phyloP scores from a whole-genome alignment of 139 green algal species.

The Ulvella scutata region DNA sequence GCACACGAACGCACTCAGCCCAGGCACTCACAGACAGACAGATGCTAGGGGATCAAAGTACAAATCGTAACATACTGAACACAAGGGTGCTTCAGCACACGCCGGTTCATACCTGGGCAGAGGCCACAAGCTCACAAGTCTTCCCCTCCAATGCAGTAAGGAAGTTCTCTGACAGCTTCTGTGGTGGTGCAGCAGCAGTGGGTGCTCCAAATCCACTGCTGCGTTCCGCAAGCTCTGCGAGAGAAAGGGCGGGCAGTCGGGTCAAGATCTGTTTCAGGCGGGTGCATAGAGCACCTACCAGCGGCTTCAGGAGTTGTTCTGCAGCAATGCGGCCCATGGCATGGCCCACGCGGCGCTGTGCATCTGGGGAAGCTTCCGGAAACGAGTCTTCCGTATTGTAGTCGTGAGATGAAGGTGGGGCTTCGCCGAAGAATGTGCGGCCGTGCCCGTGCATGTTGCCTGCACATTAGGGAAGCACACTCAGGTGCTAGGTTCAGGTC shows the following conservation, averaged over 20 bases:
- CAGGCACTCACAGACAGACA: no score
- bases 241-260: neutral
- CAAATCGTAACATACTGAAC: no score
- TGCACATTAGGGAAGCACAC: no score
- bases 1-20: no score
- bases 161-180: neutral
- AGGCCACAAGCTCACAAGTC: neutral
- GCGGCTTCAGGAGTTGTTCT: neutral
- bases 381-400: no score
- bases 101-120: neutral
- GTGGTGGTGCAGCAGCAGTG: neutral
- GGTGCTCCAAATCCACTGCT: neutral
- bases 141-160: neutral
- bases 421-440: no score
- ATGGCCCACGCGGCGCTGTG: neutral
- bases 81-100: no score
- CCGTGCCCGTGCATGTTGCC: no score
- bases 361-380: neutral
- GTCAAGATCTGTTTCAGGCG: neutral
- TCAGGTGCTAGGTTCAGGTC: no score
- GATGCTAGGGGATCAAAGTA: no score
- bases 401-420: no score
- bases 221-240: neutral
- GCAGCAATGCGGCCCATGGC: neutral
- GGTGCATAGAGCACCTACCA: neutral